Conservation (phyloP, 495 filamentous ascomycete genomes). For the Cladorrhinum samala region DNA sequence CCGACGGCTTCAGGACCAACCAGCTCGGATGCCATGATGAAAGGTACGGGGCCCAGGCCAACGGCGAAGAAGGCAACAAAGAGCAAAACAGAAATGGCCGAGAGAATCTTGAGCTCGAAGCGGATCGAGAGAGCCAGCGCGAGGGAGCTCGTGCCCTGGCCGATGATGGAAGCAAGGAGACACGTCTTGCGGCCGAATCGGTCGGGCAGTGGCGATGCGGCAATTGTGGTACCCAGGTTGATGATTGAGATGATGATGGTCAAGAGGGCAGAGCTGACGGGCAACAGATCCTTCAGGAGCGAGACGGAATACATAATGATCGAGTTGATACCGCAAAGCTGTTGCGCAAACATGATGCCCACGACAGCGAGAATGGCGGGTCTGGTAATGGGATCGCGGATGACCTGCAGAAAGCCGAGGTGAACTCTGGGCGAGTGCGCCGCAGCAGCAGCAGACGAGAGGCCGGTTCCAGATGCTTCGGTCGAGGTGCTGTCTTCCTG, state of each 20-base stretch:
- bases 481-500: conserved; percentile 20
- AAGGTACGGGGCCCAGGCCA: conserved; percentile 90
- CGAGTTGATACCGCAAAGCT: conserved; percentile 89
- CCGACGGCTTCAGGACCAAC: conserved; percentile 86
- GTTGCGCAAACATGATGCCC: conserved; percentile 87
- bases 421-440: conserved; percentile 31
- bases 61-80: conserved; percentile 88
- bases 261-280: conserved; percentile 67
- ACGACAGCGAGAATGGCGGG: conserved; percentile 79
- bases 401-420: conserved; percentile 61
- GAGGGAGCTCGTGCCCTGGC: conserved; percentile 72
- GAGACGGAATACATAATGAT: conserved; percentile 98
- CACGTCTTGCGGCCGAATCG: conserved; percentile 79
- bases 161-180: conserved; percentile 69
- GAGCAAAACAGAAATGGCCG: conserved; percentile 69
- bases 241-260: conserved; percentile 80
- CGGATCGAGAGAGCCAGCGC: conserved; percentile 71
- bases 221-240: conserved; percentile 76
- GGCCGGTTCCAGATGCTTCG: conserved; percentile 35
- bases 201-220: conserved; percentile 77
- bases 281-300: conserved; percentile 69
- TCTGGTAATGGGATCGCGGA: conserved; percentile 59
- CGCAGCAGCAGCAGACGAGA: conserved; percentile 28
- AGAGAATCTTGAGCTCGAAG: conserved; percentile 60
- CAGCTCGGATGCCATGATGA: conserved; percentile 84